Evolutionary conservation across 2,329 filamentous ascomycete genomes (phyloP).

Genomic region (Sclerotiophoma versabilis): DNA sequence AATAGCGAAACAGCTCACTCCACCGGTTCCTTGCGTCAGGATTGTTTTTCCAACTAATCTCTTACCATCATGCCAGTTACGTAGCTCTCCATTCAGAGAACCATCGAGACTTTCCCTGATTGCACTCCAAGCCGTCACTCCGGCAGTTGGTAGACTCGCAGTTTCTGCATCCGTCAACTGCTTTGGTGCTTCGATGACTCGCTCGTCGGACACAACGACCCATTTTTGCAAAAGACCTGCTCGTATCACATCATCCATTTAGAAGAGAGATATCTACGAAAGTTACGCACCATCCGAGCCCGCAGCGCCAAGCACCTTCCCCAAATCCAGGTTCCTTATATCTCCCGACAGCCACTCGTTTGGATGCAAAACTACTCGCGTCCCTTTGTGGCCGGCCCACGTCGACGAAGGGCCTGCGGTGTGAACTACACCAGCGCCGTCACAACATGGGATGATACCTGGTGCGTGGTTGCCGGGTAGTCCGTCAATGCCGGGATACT

Average conservation of each 20-base stretch:
- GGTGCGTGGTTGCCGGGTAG: constrained; percentile 14
- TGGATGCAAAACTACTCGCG: constrained; percentile 16
- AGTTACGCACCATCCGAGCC: constrained; percentile 42
- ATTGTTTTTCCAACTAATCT: constrained; percentile 50
- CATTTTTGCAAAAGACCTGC: constrained; percentile 25
- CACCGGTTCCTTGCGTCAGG: constrained; percentile 66
- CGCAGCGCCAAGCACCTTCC: constrained; percentile 16
- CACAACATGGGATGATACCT: constrained; percentile 26
- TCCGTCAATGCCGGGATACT: constrained; percentile 17
- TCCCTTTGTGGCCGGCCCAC: constrained; percentile 25
- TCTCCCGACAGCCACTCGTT: constrained; percentile 30
- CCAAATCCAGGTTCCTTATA: constrained; percentile 35
- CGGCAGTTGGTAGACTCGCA: constrained; percentile 30
- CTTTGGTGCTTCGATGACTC: constrained; percentile 26
- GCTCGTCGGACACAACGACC: constrained; percentile 27
- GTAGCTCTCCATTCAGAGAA: constrained; percentile 6
- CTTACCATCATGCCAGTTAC: constrained; percentile 12
- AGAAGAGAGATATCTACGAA: no score
- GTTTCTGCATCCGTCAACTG: constrained; percentile 39
- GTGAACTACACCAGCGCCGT: constrained; percentile 38
- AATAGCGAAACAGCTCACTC: constrained; percentile 47
- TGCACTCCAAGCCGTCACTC: constrained; percentile 33
- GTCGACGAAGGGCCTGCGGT: constrained; percentile 22
- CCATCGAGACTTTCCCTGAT: constrained; percentile 12
- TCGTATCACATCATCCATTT: not conserved